Conservation (phyloP, 2,329 filamentous ascomycete species). For the Scopulariopsis brevicaulis region DNA sequence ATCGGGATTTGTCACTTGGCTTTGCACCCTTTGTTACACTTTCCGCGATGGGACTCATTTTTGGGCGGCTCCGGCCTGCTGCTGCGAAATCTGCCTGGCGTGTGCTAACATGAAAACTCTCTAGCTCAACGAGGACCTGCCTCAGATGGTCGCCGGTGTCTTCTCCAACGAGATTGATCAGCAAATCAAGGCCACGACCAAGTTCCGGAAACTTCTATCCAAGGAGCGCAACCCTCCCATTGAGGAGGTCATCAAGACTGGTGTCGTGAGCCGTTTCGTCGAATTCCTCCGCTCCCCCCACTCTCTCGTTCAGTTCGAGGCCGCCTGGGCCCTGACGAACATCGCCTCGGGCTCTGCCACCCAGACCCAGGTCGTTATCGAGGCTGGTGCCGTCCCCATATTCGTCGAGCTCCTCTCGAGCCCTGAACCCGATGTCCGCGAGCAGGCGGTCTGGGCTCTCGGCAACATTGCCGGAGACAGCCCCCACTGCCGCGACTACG, state of each 20-base stretch:
- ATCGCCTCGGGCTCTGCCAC: constrained; percentile 95
- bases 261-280: constrained; percentile 93
- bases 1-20: background rate
- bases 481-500: constrained; percentile 93
- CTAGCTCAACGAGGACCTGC: constrained; percentile 96
- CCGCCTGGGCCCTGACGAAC: constrained; percentile 97
- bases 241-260: constrained; percentile 98
- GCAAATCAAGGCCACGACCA: constrained; percentile 95
- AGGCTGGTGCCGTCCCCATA: constrained; percentile 94
- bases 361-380: constrained; percentile 97
- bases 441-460: constrained; percentile 96
- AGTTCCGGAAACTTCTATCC: constrained; percentile 94
- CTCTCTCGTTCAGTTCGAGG: constrained; percentile 97
- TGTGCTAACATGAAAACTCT: constrained; percentile 1
- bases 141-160: constrained; percentile 94
- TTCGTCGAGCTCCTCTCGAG: constrained; percentile 94
- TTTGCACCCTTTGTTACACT: background rate
- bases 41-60: background rate
- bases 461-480: constrained; percentile 99
- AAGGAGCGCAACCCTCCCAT: constrained; percentile 99
- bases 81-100: background rate
- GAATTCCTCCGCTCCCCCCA: constrained; percentile 97
- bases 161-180: constrained; percentile 98
- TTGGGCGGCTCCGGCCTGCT: background rate
- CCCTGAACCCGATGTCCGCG: constrained; percentile 93